A percentile compares a stretch with the other conserved stretches of the same genome.
These are phyloP conservation scores for Lolium rigidum DNA, from an alignment of 176 grass and related monocot genomes.

Conservation along the genomic window DNA sequence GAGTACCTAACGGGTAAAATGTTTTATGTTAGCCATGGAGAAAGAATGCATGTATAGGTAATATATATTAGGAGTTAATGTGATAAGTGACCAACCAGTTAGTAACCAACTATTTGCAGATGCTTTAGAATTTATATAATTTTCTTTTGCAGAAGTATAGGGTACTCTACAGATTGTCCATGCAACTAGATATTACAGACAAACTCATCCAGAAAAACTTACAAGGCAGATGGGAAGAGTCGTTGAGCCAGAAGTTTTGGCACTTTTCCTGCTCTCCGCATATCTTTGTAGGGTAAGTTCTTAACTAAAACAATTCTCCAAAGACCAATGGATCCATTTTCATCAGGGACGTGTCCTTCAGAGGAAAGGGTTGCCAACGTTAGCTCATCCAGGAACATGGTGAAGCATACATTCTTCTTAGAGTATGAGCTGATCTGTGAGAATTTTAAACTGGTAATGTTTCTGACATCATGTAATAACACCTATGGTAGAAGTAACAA, in stretches of 20 bases:
- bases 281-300: constrained; percentile 79
- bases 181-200: constrained; percentile 19
- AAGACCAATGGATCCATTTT: constrained; percentile 71
- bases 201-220: constrained; percentile 28
- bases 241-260: constrained; percentile 86
- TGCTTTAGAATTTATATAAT: constrained; percentile 9
- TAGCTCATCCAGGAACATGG: constrained; percentile 95
- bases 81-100: constrained; percentile 15
- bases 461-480: constrained; percentile 33
- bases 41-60: constrained; percentile 6
- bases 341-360: constrained; percentile 75
- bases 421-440: constrained; percentile 79
- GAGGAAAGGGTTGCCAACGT: constrained; percentile 80
- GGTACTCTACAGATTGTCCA: constrained; percentile 7
- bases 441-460: constrained; percentile 49
- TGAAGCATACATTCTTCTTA: constrained; percentile 89
- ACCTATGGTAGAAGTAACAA: constrained; percentile 29
- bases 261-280: constrained; percentile 85
- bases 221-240: constrained; percentile 87
- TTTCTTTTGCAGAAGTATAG: constrained; percentile 4
- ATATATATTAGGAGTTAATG: constrained; percentile 20
- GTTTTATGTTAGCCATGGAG: constrained; percentile 15
- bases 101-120: background rate
- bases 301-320: constrained; percentile 87
- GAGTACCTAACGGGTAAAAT: constrained; percentile 71